A percentile compares a stretch with the other conserved stretches of the same genome.
These are phyloP conservation scores for Termitomyces heimii DNA, from an alignment of 768 basidiomycete genomes.

Conservation along the genomic window DNA sequence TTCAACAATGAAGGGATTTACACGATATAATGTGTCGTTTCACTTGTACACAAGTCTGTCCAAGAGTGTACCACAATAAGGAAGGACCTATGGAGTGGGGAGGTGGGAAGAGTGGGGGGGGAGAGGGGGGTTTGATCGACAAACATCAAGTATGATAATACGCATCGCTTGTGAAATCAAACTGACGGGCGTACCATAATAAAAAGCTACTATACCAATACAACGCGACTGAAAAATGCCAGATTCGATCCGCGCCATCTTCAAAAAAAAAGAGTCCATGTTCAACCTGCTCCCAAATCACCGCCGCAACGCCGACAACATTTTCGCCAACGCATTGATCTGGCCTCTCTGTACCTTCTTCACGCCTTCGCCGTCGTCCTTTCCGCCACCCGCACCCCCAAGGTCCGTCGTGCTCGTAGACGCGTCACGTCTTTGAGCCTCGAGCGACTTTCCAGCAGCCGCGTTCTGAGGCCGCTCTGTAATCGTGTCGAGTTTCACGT, in stretches of 20 bases:
- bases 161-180: constrained; percentile 15
- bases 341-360: constrained; percentile 88
- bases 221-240: constrained; percentile 34
- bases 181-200: constrained; percentile 29
- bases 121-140: constrained; percentile 5
- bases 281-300: constrained; percentile 24
- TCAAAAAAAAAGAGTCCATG: constrained; percentile 12
- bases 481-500: constrained; percentile 67
- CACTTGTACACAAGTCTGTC: constrained; percentile 1
- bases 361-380: constrained; percentile 41
- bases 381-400: constrained; percentile 27
- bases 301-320: constrained; percentile 77
- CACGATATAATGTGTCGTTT: constrained; percentile 10
- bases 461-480: constrained; percentile 52
- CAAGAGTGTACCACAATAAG: neutral
- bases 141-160: constrained; percentile 10
- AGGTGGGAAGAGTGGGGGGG: neutral
- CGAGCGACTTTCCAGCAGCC: constrained; percentile 34
- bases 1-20: constrained; percentile 11
- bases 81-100: neutral
- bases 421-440: constrained; percentile 53
- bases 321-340: constrained; percentile 87
- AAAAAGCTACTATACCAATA: constrained; percentile 50
- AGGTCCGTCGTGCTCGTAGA: constrained; percentile 75
- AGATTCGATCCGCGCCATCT: constrained; percentile 26